Evolutionary conservation across 139 green algal genomes (phyloP), one percentile per base, ranked within the genome.

Genomic region (Chara braunii): DNA sequence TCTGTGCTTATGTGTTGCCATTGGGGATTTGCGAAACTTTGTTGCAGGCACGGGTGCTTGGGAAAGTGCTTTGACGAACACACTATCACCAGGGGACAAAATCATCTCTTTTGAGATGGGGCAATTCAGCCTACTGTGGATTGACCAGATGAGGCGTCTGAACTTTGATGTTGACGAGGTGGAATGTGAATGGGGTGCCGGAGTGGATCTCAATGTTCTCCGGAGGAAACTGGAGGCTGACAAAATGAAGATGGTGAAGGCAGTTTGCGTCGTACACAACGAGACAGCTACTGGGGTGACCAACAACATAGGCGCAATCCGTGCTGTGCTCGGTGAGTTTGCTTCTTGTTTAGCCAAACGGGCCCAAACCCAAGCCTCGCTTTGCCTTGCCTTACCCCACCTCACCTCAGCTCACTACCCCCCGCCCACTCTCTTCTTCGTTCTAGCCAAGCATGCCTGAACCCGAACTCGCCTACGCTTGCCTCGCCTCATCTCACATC

Each of bases 191-290:
- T 97, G 91, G 91, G 92, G 91, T 24, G 85, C 90, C 62, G 90
- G 90, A 14, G 90, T 84, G 3, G 64, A 95, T 57, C 88, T 95
- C 76, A 78, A 36, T 24, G 80, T 28, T 31, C 53, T 77, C 68
- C 85, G 48, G 63, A 71, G 85, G 28, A 80, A 89, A n/a, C 76
- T 97, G 30, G 58, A 68, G 30, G 77, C 80, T 33, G 92, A 97
- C 78, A 88, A 68, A 2, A 70, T 77, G 24, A 86, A 90, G 65
- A 85, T 89, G 63, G 92, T 96, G 78, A 97, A 95, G 78, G 90
- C 90, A 3, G 91, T 97, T 37, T 84, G 74, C 29, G 85, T 96
- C 3, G 91, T 97, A 24, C 91, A 97, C 83, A 97, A 97, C 62
- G 91, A 97, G 78, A 97, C 91, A 1, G 90, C 91, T 3, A 97